phyloP scores from a whole-genome alignment of 208 protist genomes.

The Leishmania guyanensis region DNA sequence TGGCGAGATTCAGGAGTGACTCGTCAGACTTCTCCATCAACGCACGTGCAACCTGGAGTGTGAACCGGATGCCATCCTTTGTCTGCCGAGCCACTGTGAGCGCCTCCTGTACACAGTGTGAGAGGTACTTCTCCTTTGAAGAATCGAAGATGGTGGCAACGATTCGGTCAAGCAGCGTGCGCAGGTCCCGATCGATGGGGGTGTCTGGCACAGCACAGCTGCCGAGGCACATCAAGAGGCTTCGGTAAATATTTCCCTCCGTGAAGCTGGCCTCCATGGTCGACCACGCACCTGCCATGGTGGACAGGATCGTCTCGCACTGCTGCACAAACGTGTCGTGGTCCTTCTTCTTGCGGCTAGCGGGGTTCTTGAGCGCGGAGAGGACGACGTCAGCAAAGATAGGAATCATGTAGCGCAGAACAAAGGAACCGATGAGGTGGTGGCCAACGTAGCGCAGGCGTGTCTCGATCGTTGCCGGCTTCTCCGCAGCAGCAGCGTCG shows the following conservation, averaged over 20 bases:
- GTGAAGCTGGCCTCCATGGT: conserved; percentile 27
- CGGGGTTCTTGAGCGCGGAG: conserved; percentile 36
- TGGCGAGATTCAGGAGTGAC: conserved; percentile 43
- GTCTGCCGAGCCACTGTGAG: conserved; percentile 44
- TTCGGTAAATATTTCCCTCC: conserved; percentile 72
- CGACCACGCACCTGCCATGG: conserved; percentile 24
- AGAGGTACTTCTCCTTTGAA: conserved; percentile 74
- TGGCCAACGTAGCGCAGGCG: conserved; percentile 66
- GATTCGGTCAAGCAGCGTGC: conserved; percentile 55
- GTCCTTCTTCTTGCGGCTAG: conserved; percentile 29
- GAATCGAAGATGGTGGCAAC: conserved; percentile 65
- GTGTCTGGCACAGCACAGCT: conserved; percentile 53
- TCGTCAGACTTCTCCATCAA: conserved; percentile 56
- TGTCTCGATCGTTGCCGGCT: conserved; percentile 20
- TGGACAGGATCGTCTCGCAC: conserved; percentile 47
- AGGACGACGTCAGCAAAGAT: conserved; percentile 75
- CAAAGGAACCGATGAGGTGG: conserved; percentile 73
- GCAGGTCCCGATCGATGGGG: conserved; percentile 43
- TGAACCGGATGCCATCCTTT: conserved; percentile 43
- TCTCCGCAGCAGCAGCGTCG: conserved; percentile 21
- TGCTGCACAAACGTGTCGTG: conserved; percentile 42
- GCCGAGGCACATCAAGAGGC: conserved; percentile 62
- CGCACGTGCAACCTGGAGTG: conserved; percentile 50
- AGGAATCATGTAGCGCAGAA: conserved; percentile 69
- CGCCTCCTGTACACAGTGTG: conserved; percentile 81